Conservation (phyloP, 1,284 basidiomycete genomes). For the Lignosus rhinocerotis region DNA sequence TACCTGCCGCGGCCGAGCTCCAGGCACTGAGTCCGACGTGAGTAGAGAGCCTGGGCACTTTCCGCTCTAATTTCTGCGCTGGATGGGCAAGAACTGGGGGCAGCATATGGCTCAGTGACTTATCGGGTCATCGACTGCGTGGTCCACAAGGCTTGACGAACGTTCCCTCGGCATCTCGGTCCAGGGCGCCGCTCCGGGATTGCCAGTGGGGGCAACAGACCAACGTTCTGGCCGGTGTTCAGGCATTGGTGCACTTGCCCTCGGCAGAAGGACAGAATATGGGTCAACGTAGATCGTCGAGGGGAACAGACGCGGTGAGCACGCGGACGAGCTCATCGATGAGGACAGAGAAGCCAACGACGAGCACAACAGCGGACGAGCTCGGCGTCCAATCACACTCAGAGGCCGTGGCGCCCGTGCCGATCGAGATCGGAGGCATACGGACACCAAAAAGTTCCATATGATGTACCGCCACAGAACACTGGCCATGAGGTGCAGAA, state of each 20-base stretch:
- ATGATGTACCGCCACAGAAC: too few species aligned
- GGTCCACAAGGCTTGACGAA: constrained; percentile 10
- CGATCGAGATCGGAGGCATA: too few species aligned
- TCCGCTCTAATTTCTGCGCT: constrained; percentile 5
- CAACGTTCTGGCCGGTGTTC: neutral
- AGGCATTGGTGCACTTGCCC: neutral
- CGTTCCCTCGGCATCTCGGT: constrained; percentile 8
- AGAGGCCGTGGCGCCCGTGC: too few species aligned
- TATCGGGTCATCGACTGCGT: constrained; percentile 6
- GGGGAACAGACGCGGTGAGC: neutral
- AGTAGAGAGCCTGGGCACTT: neutral
- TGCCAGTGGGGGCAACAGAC: neutral
- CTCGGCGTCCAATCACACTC: neutral
- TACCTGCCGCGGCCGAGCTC: neutral
- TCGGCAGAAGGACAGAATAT: neutral
- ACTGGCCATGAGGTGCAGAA: too few species aligned
- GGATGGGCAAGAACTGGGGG: constrained; percentile 12
- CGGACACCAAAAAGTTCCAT: too few species aligned
- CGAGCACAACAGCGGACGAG: neutral
- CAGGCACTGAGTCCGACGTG: neutral
- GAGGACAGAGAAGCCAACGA: too few species aligned
- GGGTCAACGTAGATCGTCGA: neutral
- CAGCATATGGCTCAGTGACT: constrained; percentile 17
- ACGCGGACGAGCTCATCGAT: neutral
- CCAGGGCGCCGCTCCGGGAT: neutral